A percentile compares a stretch with the other conserved stretches of the same genome.
Evolutionary conservation across 371 early-diverging fungal genomes (phyloP).

Genomic region (Mucor racemosus): DNA sequence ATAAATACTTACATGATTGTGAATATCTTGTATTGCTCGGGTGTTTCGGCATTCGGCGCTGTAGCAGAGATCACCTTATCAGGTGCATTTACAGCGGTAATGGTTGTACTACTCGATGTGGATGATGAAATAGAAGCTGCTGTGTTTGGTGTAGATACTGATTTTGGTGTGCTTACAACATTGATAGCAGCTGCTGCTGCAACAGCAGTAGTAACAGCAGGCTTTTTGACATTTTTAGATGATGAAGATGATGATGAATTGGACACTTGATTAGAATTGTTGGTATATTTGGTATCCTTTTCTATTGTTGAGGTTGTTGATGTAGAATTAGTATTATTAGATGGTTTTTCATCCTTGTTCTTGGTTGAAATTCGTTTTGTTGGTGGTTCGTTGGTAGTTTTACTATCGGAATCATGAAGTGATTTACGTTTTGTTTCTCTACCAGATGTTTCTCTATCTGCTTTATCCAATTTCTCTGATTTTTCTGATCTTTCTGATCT

Average conservation of each 20-base stretch:
- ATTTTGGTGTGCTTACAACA: not conserved
- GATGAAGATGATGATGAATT: not conserved
- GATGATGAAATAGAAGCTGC: not conserved
- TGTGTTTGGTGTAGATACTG: not conserved
- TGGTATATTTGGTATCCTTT: conserved; percentile 11
- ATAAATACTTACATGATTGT: conserved; percentile 22
- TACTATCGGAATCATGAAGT: not conserved
- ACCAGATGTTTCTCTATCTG: not conserved
- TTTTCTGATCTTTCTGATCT: too few relatives aligned
- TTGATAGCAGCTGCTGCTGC: too few relatives aligned
- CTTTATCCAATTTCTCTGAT: too few relatives aligned
- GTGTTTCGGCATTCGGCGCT: conserved; percentile 39
- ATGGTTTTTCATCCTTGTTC: not conserved
- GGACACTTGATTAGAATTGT: not conserved
- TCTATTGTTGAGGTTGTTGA: not conserved
- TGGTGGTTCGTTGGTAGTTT: not conserved
- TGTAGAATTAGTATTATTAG: not conserved
- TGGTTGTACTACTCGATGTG: not conserved
- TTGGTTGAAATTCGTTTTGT: not conserved
- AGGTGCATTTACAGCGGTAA: conserved; percentile 3
- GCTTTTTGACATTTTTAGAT: not conserved
- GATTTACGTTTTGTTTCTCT: not conserved
- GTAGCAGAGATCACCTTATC: conserved; percentile 20
- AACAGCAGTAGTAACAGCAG: not conserved
- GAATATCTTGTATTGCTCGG: conserved; percentile 35